phyloP scores from a whole-genome alignment of 345 rosid species.

The Hevea brasiliensis region DNA sequence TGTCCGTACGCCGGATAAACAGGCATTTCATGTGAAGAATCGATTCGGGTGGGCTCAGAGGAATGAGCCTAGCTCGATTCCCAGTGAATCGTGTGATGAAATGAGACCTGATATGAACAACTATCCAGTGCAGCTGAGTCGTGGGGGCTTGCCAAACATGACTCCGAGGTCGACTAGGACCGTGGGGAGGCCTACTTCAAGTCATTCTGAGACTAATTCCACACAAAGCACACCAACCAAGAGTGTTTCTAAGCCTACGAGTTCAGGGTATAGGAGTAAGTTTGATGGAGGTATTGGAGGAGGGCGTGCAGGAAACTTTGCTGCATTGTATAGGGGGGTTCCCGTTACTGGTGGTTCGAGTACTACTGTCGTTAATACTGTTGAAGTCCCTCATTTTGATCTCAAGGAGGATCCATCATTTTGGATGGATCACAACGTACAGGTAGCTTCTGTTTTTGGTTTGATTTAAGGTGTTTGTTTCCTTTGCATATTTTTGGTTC shows the following conservation, averaged over 20 bases:
- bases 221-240: slow-evolving; percentile 87
- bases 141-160: slow-evolving; percentile 22
- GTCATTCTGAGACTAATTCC: slow-evolving; percentile 60
- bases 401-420: slow-evolving; percentile 90
- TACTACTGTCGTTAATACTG: slow-evolving; percentile 54
- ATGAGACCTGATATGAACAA: slow-evolving; percentile 12
- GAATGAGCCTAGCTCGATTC: slow-evolving; percentile 33
- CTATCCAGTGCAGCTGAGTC: slow-evolving; percentile 1
- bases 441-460: slow-evolving; percentile 42
- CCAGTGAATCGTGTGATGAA: slow-evolving; percentile 34
- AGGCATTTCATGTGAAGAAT: slow-evolving; percentile 37
- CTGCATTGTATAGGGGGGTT: slow-evolving; percentile 75
- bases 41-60: slow-evolving; percentile 76
- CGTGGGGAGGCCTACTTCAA: slow-evolving; percentile 32
- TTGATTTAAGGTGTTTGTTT: neutral
- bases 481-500: neutral
- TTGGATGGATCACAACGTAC: slow-evolving; percentile 99
- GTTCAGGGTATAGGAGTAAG: slow-evolving; percentile 54
- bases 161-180: slow-evolving; percentile 57
- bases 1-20: slow-evolving; percentile 70
- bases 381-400: slow-evolving; percentile 91
- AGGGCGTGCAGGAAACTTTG: slow-evolving; percentile 51
- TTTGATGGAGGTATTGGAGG: slow-evolving; percentile 48
- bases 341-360: slow-evolving; percentile 49
- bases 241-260: slow-evolving; percentile 90